Percentiles rank a stretch among this genome's conserved stretches.
Evolutionary conservation across 208 protist species (phyloP).

Genomic region (Acanthamoeba healyi): DNA sequence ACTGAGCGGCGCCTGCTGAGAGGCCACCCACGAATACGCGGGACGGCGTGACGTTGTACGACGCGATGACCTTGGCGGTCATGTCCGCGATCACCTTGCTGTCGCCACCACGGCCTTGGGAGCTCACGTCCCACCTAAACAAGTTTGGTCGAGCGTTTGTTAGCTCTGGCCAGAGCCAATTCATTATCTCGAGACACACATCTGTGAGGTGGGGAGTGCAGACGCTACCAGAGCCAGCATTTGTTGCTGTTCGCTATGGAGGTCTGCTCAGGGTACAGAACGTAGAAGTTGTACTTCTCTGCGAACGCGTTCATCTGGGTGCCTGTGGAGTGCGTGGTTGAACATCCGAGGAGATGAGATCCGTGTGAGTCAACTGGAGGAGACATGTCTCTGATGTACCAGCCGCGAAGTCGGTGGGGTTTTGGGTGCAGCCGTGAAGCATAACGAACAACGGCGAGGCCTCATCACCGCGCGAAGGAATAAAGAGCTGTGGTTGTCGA

Average conservation of each 20-base stretch:
- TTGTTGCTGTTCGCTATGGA: conserved; percentile 30
- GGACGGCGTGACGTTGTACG: neutral
- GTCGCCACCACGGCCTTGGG: conserved; percentile 26
- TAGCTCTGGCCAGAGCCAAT: too few species aligned
- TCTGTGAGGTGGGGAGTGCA: neutral
- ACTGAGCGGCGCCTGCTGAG: conserved; percentile 44
- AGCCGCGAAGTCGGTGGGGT: conserved; percentile 61
- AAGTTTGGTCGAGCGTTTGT: too few species aligned
- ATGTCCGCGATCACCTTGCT: conserved; percentile 19
- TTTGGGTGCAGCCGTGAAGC: conserved; percentile 72
- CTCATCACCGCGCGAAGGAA: conserved; percentile 13
- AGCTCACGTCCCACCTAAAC: neutral
- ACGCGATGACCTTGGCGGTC: conserved; percentile 22
- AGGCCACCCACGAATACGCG: conserved; percentile 55
- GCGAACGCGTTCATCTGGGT: conserved; percentile 67
- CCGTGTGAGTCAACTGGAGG: too few species aligned
- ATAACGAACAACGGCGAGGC: conserved; percentile 66
- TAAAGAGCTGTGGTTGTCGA: neutral
- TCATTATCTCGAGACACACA: too few species aligned
- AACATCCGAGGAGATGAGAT: too few species aligned
- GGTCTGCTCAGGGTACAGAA: conserved; percentile 62
- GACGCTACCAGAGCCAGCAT: conserved; percentile 56
- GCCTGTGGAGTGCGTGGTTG: neutral
- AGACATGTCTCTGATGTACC: too few species aligned
- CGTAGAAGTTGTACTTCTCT: conserved; percentile 54